Percentiles rank a stretch among this genome's conserved stretches.
These are phyloP conservation scores for Picea engelmannii DNA, from an alignment of 83 land plant genomes.

Conservation along the genomic window DNA sequence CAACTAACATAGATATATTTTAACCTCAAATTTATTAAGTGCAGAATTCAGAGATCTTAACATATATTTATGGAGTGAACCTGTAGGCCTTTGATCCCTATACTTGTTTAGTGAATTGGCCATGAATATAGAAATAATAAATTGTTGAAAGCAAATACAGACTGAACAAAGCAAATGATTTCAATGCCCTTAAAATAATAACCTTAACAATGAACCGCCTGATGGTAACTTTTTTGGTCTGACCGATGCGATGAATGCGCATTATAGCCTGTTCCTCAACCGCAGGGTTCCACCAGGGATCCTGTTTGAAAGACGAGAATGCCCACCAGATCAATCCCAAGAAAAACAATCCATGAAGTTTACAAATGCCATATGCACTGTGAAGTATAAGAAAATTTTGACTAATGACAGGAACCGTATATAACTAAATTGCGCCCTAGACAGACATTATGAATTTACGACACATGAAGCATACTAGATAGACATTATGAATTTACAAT, in stretches of 20 bases:
- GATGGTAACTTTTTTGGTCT: slow-evolving; percentile 66
- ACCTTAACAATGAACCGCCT: slow-evolving; percentile 90
- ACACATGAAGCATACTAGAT: too few species aligned
- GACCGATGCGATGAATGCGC: slow-evolving; percentile 94
- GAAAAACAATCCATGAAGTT: background rate
- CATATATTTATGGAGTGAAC: too few species aligned
- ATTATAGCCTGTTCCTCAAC: slow-evolving; percentile 94
- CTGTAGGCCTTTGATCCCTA: too few species aligned
- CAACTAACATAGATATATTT: too few species aligned
- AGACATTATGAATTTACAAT: too few species aligned
- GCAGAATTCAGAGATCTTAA: too few species aligned
- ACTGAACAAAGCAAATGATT: background rate
- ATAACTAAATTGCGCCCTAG: background rate
- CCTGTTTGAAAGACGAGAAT: slow-evolving; percentile 29
- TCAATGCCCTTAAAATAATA: background rate
- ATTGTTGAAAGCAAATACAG: background rate
- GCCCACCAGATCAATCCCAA: background rate
- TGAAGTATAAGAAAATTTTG: background rate
- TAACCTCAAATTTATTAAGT: too few species aligned
- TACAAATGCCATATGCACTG: too few species aligned
- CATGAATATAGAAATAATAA: background rate
- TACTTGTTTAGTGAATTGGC: too few species aligned
- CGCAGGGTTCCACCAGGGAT: slow-evolving; percentile 99
- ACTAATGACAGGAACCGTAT: background rate
- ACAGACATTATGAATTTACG: too few species aligned